Evolutionary conservation across 2,329 filamentous ascomycete species (phyloP).

Genomic region (Penicillium sp.): DNA sequence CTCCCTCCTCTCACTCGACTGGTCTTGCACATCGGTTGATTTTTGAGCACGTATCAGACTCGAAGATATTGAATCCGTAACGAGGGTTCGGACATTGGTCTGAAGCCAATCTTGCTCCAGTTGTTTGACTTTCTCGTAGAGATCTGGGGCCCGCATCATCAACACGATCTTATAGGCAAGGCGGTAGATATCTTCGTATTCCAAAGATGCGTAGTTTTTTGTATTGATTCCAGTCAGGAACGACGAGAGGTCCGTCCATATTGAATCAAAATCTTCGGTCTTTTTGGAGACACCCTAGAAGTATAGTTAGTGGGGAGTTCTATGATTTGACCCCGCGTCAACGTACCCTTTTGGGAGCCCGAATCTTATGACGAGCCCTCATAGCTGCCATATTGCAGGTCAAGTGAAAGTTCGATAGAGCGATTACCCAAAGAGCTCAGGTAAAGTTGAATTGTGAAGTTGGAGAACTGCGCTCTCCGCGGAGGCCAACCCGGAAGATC

Average conservation of each 20-base stretch:
- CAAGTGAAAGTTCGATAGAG: not conserved
- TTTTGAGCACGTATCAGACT: conserved; percentile 61
- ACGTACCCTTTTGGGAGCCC: conserved; percentile 65
- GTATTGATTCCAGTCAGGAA: conserved; percentile 86
- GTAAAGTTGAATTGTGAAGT: not conserved
- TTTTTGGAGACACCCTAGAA: conserved; percentile 58
- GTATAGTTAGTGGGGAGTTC: conserved; percentile 15
- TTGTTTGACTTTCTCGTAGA: conserved; percentile 76
- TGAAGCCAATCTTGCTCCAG: conserved; percentile 83
- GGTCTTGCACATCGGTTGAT: conserved; percentile 49
- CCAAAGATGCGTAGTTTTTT: conserved; percentile 80
- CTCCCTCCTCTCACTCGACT: conserved; percentile 73
- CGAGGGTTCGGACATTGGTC: conserved; percentile 67
- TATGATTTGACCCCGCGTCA: conserved; percentile 3
- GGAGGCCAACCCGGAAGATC: conserved; percentile 20
- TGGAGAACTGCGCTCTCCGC: conserved; percentile 21
- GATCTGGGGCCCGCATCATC: conserved; percentile 75
- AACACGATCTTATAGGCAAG: conserved; percentile 92
- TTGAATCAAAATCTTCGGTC: conserved; percentile 76
- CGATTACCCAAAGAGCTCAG: not conserved
- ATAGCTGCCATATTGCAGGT: conserved; percentile 47
- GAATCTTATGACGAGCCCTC: conserved; percentile 62
- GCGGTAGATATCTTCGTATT: conserved; percentile 93
- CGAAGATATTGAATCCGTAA: conserved; percentile 68
- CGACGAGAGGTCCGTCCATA: conserved; percentile 73